Evolutionary conservation across 1,284 basidiomycete species (phyloP), one percentile per base, ranked within the genome.

Genomic region (Exobasidium rhododendri): DNA sequence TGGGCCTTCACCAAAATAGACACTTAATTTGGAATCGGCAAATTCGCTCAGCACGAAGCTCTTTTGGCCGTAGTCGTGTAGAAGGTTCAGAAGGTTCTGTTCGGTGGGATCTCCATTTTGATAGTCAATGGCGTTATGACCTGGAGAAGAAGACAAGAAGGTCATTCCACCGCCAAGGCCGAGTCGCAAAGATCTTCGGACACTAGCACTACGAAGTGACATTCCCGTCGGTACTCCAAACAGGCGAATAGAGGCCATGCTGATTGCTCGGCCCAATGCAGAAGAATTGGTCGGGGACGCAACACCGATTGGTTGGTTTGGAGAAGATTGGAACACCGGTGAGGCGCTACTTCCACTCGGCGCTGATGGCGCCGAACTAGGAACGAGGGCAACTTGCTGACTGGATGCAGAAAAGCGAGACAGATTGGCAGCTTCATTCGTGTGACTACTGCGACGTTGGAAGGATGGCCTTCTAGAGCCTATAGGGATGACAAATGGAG

Each of bases 51-150:
- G 82, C 40, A 94, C 92, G 66, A 91, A 89, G 26, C 94, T 93
- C 84, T 97, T 97, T 83, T 96, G 92, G 10, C 92, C 94, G 0
- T 93, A 81, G 67, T 94, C 90, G 77, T 97, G 93, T 44, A 97
- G 83, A 22, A 81, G 80, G 1, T 83, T 85, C 10, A 97, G 82
- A 6, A 97, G 81, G 61, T 86, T 86, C 62, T 91, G 89, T 70
- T 97, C 93, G 13, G 47, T 26, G 14, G 47, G 20, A 50, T 50
- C 26, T 50, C 47, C 47, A 50, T 20, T 24, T 2, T 20, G 26
- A 50, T 50, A 50, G 0, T 22, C 35, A 20, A 52, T 20, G 2
- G n/a, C 32, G 24, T 47, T 47, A 17, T 14, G 17, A 47, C 11
- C 14, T 4, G 52, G 29, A 44, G 32, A 40, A 20, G 52, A 55